These are phyloP conservation scores for Cairneyella variabilis DNA, from an alignment of 495 filamentous ascomycete genomes.

Conservation along the genomic window DNA sequence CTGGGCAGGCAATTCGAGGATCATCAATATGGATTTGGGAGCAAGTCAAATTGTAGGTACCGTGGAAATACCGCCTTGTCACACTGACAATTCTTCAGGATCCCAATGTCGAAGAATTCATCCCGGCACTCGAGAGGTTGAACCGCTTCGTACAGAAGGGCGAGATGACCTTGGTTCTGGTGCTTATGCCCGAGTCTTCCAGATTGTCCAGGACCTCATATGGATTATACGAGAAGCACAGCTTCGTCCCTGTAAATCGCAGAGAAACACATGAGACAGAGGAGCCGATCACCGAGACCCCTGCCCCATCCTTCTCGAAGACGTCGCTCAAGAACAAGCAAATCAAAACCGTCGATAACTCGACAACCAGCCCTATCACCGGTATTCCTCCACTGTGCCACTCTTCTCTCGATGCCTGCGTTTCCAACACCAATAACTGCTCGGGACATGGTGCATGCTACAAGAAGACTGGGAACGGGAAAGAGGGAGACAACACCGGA, in stretches of 20 bases:
- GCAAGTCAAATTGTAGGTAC: conserved; percentile 3
- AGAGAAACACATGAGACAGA: conserved; percentile 20
- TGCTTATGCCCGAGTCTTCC: conserved; percentile 22
- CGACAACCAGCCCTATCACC: conserved; percentile 5
- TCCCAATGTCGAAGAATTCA: conserved; percentile 13
- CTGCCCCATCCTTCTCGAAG: neutral
- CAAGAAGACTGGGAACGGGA: conserved; percentile 47
- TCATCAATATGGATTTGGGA: conserved; percentile 25
- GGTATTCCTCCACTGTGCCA: conserved; percentile 50
- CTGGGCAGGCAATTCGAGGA: conserved; percentile 41
- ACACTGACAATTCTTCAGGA: conserved; percentile 1
- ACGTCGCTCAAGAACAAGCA: conserved; percentile 2
- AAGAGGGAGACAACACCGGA: conserved; percentile 24
- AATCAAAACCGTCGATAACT: conserved; percentile 3
- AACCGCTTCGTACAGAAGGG: conserved; percentile 12
- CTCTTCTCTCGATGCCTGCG: conserved; percentile 54
- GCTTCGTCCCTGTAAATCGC: conserved; percentile 8
- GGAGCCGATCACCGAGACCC: conserved; percentile 15
- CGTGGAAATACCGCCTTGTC: neutral
- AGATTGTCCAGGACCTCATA: conserved; percentile 14
- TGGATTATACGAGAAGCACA: conserved; percentile 22
- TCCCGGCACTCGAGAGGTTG: conserved; percentile 13
- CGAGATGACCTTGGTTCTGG: conserved; percentile 21
- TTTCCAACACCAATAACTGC: conserved; percentile 62
- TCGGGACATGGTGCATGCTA: conserved; percentile 71